phyloP scores from a whole-genome alignment of 305 asterid genomes.

The Fraxinus nigra region DNA sequence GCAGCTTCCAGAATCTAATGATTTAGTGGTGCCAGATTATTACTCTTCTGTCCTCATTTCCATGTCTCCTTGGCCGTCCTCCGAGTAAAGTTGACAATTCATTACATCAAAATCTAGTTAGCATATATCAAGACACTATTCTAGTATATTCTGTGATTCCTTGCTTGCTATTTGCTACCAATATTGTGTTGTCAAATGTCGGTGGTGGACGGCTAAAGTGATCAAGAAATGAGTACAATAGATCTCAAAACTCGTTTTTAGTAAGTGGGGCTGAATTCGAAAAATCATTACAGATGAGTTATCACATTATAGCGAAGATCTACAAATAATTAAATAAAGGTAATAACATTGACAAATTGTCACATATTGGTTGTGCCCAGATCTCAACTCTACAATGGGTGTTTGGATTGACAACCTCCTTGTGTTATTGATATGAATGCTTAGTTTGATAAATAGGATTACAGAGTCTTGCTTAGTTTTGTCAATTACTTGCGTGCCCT shows the following conservation, averaged over 20 bases:
- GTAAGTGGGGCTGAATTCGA: not conserved
- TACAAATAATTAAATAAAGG: not conserved
- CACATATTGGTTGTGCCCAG: not conserved
- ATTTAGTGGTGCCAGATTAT: not conserved
- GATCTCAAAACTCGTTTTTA: not conserved
- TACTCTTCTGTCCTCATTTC: not conserved
- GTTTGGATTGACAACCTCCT: not conserved
- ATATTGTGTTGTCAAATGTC: not conserved
- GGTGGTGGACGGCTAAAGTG: not conserved
- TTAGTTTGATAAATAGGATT: not conserved
- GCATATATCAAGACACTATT: not conserved
- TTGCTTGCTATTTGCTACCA: not conserved
- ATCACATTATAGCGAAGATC: not conserved
- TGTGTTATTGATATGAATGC: not conserved
- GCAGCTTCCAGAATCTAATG: not conserved
- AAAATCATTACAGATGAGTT: not conserved
- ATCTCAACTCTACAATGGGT: not conserved
- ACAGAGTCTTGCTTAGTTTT: not conserved
- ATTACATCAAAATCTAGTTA: not conserved
- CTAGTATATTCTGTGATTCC: not conserved
- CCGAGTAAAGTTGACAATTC: not conserved
- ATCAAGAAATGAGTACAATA: not conserved
- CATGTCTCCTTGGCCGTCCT: not conserved
- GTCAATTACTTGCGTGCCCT: not conserved
- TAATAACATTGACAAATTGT: not conserved